A percentile compares a stretch with the other conserved stretches of the same genome.
Evolutionary conservation across 83 land plant species (phyloP).

Genomic region (Larix sibirica): DNA sequence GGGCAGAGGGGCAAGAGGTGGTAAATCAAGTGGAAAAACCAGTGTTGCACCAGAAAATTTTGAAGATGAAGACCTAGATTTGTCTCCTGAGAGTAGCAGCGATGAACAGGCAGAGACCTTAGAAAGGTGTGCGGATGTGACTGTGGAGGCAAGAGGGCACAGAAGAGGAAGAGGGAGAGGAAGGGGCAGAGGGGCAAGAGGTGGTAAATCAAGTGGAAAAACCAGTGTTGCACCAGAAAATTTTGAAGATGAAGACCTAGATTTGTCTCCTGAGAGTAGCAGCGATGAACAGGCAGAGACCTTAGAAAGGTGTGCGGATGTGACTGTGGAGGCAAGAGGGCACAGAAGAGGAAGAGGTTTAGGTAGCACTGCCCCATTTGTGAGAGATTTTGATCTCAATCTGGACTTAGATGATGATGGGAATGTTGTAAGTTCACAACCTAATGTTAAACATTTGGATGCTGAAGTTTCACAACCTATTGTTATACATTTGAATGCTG

Average conservation of each 20-base stretch:
- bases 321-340: not conserved
- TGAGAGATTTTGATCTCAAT: constrained; percentile 66
- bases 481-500: not conserved
- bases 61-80: constrained; percentile 42
- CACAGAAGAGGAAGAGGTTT: not conserved
- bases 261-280: constrained; percentile 24
- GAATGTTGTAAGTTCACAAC: constrained; percentile 15
- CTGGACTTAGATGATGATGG: constrained; percentile 51
- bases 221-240: constrained; percentile 25
- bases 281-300: constrained; percentile 1
- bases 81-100: constrained; percentile 24
- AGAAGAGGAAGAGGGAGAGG: constrained; percentile 18
- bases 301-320: constrained; percentile 15
- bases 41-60: constrained; percentile 23
- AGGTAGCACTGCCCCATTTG: not conserved
- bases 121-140: constrained; percentile 12
- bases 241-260: constrained; percentile 41
- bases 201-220: constrained; percentile 12
- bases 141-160: not conserved
- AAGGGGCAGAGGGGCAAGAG: constrained; percentile 52
- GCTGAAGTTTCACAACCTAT: not conserved
- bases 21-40: constrained; percentile 14
- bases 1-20: constrained; percentile 48
- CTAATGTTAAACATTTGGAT: constrained; percentile 10
- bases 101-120: constrained; percentile 4